Evolutionary conservation across 139 green algal species (phyloP).

Genomic region (Gonium pectorale): DNA sequence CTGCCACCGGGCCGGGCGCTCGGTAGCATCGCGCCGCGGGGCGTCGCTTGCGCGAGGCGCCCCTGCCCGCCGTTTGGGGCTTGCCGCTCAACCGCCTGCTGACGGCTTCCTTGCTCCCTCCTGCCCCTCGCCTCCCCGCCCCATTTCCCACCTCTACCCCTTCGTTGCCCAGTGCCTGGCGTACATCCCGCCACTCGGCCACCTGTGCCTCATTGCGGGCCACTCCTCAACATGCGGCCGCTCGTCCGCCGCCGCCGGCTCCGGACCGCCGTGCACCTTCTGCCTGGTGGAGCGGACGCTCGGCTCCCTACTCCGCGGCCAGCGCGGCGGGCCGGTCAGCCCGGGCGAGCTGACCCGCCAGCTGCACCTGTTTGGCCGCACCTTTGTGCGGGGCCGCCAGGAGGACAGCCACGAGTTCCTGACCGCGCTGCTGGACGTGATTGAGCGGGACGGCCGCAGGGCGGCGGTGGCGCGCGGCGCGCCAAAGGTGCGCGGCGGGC

Average conservation of each 20-base stretch:
- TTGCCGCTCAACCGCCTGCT: too few relatives aligned
- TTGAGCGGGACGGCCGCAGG: slow-evolving; percentile 57
- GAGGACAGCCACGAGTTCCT: slow-evolving; percentile 92
- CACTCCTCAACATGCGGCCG: slow-evolving; percentile 21
- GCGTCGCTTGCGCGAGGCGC: too few relatives aligned
- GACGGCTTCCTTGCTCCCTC: too few relatives aligned
- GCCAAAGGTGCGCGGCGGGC: slow-evolving; percentile 44
- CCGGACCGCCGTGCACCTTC: slow-evolving; percentile 49
- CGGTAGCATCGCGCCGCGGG: too few relatives aligned
- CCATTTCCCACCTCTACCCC: not conserved
- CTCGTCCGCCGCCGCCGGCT: not conserved
- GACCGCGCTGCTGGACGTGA: slow-evolving; percentile 79
- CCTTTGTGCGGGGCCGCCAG: slow-evolving; percentile 78
- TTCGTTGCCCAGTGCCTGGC: slow-evolving; percentile 88
- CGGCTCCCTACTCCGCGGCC: slow-evolving; percentile 12
- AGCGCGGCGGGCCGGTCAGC: not conserved
- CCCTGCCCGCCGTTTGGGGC: too few relatives aligned
- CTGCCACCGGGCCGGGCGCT: not conserved
- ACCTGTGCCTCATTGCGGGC: slow-evolving; percentile 4
- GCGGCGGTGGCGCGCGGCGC: slow-evolving; percentile 28
- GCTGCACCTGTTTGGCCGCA: slow-evolving; percentile 53
- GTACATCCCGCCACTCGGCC: slow-evolving; percentile 84
- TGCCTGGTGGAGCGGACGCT: slow-evolving; percentile 63
- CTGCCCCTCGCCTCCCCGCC: not conserved
- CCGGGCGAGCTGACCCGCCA: slow-evolving; percentile 30